A percentile compares a stretch with the other conserved stretches of the same genome.
phyloP scores from a whole-genome alignment of 106 monocot genomes.

The Acorus calamus region DNA sequence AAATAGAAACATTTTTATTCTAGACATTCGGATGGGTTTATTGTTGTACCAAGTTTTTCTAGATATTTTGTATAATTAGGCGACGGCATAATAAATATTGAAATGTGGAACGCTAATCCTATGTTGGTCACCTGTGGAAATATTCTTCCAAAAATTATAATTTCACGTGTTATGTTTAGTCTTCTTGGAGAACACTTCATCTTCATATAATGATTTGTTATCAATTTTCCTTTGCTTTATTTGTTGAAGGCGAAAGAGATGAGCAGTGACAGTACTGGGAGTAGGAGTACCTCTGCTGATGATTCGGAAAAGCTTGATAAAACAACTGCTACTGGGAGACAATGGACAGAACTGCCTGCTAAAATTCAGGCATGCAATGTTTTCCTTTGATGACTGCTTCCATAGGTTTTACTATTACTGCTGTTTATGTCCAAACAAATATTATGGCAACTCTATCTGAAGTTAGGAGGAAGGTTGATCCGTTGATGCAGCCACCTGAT shows the following conservation, averaged over 20 bases:
- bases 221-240: slow-evolving; percentile 6
- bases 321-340: slow-evolving; percentile 26
- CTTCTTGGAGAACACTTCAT: neutral
- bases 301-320: slow-evolving; percentile 40
- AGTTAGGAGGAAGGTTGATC: no score
- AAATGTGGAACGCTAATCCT: no score
- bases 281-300: slow-evolving; percentile 7
- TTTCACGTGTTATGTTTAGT: no score
- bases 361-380: slow-evolving; percentile 37
- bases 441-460: no score
- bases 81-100: no score
- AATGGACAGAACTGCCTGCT: slow-evolving; percentile 32
- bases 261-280: slow-evolving; percentile 16
- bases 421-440: neutral
- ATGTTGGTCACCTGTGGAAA: no score
- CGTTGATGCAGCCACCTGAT: neutral
- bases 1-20: no score
- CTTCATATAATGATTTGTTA: neutral
- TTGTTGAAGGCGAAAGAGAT: slow-evolving; percentile 36
- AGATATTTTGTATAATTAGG: no score
- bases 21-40: no score
- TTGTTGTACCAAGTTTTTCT: no score
- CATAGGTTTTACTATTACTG: neutral
- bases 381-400: slow-evolving; percentile 3
- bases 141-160: no score